Conservation (phyloP, 257 asterid species). For the Echium plantagineum region DNA sequence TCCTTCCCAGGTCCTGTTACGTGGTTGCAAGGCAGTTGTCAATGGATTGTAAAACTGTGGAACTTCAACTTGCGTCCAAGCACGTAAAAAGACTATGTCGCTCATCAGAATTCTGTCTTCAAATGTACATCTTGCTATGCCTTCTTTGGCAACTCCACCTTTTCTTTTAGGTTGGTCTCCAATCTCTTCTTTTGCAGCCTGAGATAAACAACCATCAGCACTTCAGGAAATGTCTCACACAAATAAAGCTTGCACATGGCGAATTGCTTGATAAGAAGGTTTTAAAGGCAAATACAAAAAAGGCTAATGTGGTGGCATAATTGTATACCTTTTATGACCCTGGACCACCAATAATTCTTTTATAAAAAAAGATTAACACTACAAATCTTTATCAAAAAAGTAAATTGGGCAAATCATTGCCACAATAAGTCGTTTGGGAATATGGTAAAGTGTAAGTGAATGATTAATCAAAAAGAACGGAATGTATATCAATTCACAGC, state of each 20-base stretch:
- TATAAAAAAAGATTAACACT: no score
- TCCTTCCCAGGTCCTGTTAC: constrained; percentile 69
- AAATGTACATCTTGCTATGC: constrained; percentile 93
- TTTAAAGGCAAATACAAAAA: no score
- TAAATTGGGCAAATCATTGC: no score
- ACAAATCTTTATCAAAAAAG: no score
- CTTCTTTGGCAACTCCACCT: constrained; percentile 72
- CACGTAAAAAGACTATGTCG: constrained; percentile 91
- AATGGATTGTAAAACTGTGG: constrained; percentile 77
- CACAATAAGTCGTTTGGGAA: no score
- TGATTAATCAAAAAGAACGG: no score
- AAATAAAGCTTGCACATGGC: not conserved
- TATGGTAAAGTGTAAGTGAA: no score
- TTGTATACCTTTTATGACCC: no score
- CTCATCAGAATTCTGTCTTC: constrained; percentile 89
- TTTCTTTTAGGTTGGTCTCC: constrained; percentile 63
- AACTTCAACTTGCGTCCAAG: constrained; percentile 93
- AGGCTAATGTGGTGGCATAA: no score
- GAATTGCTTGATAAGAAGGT: not conserved
- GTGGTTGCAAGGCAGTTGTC: constrained; percentile 91
- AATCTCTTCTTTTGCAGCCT: constrained; percentile 91
- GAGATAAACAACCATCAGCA: not conserved
- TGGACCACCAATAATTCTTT: no score
- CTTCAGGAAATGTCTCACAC: not conserved
- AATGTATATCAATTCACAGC: no score